phyloP scores from a whole-genome alignment of 345 rosid genomes.

The Acer saccharum region DNA sequence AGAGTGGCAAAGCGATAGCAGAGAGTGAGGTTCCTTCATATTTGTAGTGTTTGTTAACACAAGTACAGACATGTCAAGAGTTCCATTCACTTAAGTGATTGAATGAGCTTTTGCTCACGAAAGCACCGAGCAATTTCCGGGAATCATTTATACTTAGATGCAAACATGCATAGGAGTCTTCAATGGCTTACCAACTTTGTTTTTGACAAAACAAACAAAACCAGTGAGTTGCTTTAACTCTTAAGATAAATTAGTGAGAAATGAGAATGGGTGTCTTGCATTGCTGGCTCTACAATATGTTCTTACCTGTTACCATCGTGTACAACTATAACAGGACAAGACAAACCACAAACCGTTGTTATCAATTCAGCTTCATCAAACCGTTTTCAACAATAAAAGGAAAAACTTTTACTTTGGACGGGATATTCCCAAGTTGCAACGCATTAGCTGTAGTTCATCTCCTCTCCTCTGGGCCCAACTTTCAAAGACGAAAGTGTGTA shows the following conservation, averaged over 20 bases:
- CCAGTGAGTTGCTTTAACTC: not conserved
- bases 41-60: not conserved
- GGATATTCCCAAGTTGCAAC: too few species aligned
- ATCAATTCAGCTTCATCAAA: not conserved
- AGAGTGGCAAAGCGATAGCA: not conserved
- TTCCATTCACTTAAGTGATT: not conserved
- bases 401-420: too few species aligned
- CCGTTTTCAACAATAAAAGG: too few species aligned
- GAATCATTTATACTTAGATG: not conserved
- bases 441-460: too few species aligned
- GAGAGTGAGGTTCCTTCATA: not conserved
- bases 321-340: not conserved
- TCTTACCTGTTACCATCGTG: not conserved
- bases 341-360: not conserved
- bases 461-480: too few species aligned
- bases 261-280: not conserved
- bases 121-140: conserved; percentile 11
- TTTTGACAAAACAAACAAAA: not conserved
- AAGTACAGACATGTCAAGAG: not conserved
- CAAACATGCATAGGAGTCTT: not conserved
- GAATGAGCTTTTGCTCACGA: not conserved
- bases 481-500: not conserved
- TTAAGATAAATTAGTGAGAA: not conserved
- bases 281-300: not conserved
- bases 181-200: not conserved